Evolutionary conservation across 768 basidiomycete genomes (phyloP).

Genomic region (Suillus lakei): DNA sequence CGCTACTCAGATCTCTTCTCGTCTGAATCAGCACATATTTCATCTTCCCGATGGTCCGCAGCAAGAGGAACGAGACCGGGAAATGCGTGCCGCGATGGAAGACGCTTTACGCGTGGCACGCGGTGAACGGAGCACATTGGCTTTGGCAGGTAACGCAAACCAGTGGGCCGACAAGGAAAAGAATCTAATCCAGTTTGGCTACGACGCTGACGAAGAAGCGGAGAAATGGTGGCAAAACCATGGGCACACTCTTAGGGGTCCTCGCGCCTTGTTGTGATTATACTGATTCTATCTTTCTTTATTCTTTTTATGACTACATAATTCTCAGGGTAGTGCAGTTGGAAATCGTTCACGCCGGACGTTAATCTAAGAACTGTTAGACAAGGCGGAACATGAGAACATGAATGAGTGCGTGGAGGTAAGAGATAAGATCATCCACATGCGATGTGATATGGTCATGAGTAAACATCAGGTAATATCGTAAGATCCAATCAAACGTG

Average conservation of each 20-base stretch:
- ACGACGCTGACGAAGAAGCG: conserved; percentile 56
- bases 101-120: conserved; percentile 34
- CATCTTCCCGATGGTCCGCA: conserved; percentile 59
- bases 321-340: background rate
- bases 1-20: conserved; percentile 51
- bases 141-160: conserved; percentile 45
- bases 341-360: background rate
- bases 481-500: background rate
- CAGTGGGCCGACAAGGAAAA: conserved; percentile 63
- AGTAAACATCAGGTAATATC: background rate
- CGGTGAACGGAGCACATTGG: conserved; percentile 18
- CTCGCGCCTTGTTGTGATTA: background rate
- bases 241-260: conserved; percentile 25
- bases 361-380: background rate
- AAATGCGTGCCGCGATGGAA: conserved; percentile 55
- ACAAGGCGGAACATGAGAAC: background rate
- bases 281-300: background rate
- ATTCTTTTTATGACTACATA: background rate
- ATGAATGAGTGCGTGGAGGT: background rate
- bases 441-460: background rate
- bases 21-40: conserved; percentile 57
- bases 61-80: conserved; percentile 53
- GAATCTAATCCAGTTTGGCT: conserved; percentile 51
- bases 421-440: background rate
- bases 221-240: conserved; percentile 53